These are phyloP conservation scores for Mortierella sp. DNA, from an alignment of 371 early-diverging fungal species.

Conservation along the genomic window DNA sequence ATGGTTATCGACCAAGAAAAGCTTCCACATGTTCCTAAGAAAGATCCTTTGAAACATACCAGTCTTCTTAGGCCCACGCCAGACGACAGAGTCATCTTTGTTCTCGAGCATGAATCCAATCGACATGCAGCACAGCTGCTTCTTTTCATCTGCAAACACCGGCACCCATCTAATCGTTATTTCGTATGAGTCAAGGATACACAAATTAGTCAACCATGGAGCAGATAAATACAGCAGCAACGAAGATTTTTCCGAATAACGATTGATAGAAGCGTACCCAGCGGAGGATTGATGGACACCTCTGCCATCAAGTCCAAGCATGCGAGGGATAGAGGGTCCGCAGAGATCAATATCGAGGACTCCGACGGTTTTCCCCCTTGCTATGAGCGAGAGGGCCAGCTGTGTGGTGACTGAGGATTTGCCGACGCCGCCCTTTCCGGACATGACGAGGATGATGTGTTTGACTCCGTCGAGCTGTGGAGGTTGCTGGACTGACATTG, in stretches of 20 bases:
- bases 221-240: background rate
- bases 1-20: background rate
- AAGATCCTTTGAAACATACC: conserved; percentile 57
- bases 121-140: conserved; percentile 81
- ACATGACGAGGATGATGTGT: conserved; percentile 87
- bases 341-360: conserved; percentile 95
- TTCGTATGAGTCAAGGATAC: background rate
- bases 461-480: conserved; percentile 64
- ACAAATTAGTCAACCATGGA: background rate
- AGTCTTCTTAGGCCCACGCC: conserved; percentile 97
- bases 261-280: conserved; percentile 59
- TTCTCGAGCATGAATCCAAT: conserved; percentile 90
- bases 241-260: background rate
- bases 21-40: background rate
- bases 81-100: conserved; percentile 91
- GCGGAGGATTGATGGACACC: conserved; percentile 82
- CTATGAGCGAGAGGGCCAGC: conserved; percentile 71
- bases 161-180: conserved; percentile 85
- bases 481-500: conserved; percentile 39
- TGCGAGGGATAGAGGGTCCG: conserved; percentile 92
- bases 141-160: conserved; percentile 86
- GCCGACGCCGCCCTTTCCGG: conserved; percentile 98
- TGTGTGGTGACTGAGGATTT: conserved; percentile 83
- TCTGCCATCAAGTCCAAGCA: conserved; percentile 85
- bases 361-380: conserved; percentile 76